Conservation (phyloP, 2,329 filamentous ascomycete genomes). For the Neophaeococcomyces aloes region DNA sequence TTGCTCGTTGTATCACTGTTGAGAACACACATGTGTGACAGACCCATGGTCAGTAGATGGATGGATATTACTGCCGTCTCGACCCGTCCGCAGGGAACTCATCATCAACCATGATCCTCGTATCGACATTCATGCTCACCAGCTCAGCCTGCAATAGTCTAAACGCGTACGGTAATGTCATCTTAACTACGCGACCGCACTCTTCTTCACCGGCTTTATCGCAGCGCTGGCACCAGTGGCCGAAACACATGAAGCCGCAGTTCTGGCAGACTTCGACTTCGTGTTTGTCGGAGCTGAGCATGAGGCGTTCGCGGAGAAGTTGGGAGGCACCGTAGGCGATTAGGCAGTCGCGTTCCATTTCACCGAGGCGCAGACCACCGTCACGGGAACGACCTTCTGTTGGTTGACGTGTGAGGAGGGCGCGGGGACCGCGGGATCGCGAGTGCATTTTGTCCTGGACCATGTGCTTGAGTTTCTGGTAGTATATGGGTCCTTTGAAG, state of each 20-base stretch:
- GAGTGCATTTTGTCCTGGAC: conserved; percentile 99
- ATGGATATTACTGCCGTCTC: conserved; percentile 1
- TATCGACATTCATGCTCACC: conserved; percentile 97
- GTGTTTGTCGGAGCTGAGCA: conserved; percentile 86
- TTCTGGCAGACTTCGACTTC: conserved; percentile 86
- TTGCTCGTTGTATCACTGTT: too few species aligned
- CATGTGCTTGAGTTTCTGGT: conserved; percentile 99
- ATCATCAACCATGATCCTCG: conserved; percentile 79
- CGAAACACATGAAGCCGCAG: conserved; percentile 91
- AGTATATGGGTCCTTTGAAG: conserved; percentile 98
- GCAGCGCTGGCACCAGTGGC: conserved; percentile 90
- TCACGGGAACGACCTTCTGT: conserved; percentile 90
- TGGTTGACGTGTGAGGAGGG: conserved; percentile 86
- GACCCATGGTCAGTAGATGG: too few species aligned
- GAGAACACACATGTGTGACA: too few species aligned
- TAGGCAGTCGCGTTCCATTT: conserved; percentile 98
- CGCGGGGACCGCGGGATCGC: conserved; percentile 76
- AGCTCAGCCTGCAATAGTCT: conserved; percentile 94
- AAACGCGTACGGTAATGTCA: conserved; percentile 95
- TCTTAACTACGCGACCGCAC: conserved; percentile 74
- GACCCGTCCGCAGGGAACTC: conserved; percentile 58
- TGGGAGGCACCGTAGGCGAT: conserved; percentile 95
- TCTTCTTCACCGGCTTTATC: conserved; percentile 31
- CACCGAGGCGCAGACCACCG: conserved; percentile 83
- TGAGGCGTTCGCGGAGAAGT: conserved; percentile 80